Percentiles rank a stretch among this genome's conserved stretches.
phyloP scores from a whole-genome alignment of 2,329 filamentous ascomycete species.

The Neopestalotiopsis clavispora region DNA sequence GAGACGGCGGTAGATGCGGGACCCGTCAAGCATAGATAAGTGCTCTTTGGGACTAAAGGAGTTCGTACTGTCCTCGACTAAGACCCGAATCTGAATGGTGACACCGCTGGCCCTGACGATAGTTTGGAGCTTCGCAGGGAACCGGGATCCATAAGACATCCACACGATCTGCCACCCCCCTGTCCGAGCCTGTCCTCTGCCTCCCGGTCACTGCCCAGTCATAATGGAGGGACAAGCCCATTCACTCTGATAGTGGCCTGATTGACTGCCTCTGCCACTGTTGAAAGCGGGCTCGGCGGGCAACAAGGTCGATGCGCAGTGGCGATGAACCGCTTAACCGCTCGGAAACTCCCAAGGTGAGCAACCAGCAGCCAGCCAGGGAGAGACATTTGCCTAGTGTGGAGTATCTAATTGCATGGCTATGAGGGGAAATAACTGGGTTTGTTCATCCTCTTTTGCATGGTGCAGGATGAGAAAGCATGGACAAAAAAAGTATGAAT shows the following conservation, averaged over 20 bases:
- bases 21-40: constrained; percentile 12
- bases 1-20: neutral
- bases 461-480: neutral
- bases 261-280: neutral
- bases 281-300: neutral
- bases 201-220: neutral
- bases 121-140: constrained; percentile 7
- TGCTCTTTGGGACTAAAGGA: constrained; percentile 6
- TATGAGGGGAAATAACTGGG: neutral
- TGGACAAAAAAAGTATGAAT: too few relatives aligned
- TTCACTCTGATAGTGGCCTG: neutral
- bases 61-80: constrained; percentile 5
- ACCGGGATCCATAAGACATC: neutral
- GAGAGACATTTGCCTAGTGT: neutral
- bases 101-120: constrained; percentile 9
- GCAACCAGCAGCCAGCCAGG: neutral
- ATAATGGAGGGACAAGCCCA: neutral
- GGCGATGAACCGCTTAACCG: neutral
- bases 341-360: neutral
- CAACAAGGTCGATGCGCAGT: neutral
- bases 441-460: neutral
- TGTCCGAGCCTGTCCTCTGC: neutral
- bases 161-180: constrained; percentile 4
- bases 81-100: constrained; percentile 13
- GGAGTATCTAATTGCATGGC: neutral